These are phyloP conservation scores for Apiospora arundinis DNA, from an alignment of 2,329 filamentous ascomycete species.

Conservation along the genomic window DNA sequence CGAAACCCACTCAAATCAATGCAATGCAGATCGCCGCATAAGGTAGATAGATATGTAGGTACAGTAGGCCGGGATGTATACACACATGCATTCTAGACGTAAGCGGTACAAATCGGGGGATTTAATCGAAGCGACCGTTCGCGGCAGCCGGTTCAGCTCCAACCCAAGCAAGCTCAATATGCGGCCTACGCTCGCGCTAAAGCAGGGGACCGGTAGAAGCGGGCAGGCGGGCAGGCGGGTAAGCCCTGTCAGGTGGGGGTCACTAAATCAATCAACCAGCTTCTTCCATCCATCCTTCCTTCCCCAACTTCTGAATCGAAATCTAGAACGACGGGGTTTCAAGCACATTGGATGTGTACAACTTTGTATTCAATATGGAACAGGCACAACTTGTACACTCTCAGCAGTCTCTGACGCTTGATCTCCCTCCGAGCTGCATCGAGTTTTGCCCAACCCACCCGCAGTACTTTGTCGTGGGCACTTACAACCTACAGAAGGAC, in stretches of 20 bases:
- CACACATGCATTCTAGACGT: neutral
- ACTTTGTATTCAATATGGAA: constrained; percentile 25
- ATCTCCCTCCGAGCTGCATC: constrained; percentile 79
- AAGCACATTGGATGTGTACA: neutral
- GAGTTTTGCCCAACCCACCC: constrained; percentile 71
- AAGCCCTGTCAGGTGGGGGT: constrained; percentile 2
- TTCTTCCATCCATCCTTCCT: neutral
- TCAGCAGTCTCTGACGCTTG: constrained; percentile 58
- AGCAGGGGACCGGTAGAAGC: neutral
- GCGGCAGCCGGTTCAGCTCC: neutral
- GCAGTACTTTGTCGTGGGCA: constrained; percentile 78
- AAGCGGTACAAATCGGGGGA: neutral
- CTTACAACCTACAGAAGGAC: constrained; percentile 74
- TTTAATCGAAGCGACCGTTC: neutral
- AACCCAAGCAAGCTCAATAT: neutral
- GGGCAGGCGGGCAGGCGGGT: neutral
- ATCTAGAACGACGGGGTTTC: neutral
- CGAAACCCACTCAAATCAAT: neutral
- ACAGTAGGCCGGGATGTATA: neutral
- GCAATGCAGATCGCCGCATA: constrained; percentile 13
- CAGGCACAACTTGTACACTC: constrained; percentile 44
- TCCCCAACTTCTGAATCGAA: neutral
- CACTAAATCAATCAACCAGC: neutral
- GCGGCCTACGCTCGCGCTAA: constrained; percentile 2
- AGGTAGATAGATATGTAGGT: neutral